Conservation (phyloP, 768 basidiomycete species). For the Cystobasidium tubakii region DNA sequence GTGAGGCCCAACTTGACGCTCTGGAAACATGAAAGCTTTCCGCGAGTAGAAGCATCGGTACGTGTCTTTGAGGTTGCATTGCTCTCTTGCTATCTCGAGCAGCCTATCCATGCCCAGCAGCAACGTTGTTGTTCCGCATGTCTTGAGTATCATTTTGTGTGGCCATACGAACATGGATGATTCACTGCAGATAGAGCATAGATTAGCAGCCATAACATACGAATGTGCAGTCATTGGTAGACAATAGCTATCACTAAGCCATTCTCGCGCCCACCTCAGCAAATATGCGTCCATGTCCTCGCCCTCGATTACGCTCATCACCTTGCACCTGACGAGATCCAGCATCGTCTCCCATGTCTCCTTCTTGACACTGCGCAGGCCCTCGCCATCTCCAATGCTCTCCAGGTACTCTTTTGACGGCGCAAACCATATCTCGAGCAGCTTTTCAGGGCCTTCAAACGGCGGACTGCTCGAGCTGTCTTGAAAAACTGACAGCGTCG, state of each 20-base stretch:
- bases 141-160: conserved; percentile 94
- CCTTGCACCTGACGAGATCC: conserved; percentile 90
- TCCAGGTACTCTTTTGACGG: conserved; percentile 59
- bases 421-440: conserved; percentile 95
- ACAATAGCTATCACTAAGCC: too few species aligned
- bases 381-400: conserved; percentile 54
- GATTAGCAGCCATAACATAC: neutral
- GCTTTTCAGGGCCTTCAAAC: conserved; percentile 42
- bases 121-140: conserved; percentile 97
- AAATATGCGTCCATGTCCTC: conserved; percentile 91
- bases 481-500: conserved; percentile 19
- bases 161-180: conserved; percentile 92
- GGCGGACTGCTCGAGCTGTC: conserved; percentile 21
- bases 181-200: conserved; percentile 61
- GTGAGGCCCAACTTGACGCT: conserved; percentile 86
- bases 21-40: conserved; percentile 99
- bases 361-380: conserved; percentile 69
- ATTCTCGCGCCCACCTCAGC: conserved; percentile 77
- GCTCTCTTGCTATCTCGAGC: conserved; percentile 71
- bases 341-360: conserved; percentile 94
- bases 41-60: conserved; percentile 95
- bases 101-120: conserved; percentile 89
- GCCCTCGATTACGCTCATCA: conserved; percentile 82
- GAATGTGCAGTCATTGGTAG: neutral
- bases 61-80: conserved; percentile 49